These are phyloP conservation scores for Saccharomycopsis amapae DNA, from an alignment of 805 yeast species.

Conservation along the genomic window DNA sequence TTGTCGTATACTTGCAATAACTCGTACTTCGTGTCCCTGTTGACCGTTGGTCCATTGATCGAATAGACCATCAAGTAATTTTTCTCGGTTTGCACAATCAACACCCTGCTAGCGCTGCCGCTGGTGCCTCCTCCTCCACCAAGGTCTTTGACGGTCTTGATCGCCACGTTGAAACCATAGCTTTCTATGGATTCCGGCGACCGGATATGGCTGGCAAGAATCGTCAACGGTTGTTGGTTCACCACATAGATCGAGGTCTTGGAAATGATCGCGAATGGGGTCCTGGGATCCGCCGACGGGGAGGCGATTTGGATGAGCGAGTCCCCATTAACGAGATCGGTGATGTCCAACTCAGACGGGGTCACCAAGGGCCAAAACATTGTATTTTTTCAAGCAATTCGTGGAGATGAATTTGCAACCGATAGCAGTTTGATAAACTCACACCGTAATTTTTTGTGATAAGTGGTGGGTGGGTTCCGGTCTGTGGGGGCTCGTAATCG, in stretches of 20 bases:
- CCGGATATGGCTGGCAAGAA: conserved; percentile 32
- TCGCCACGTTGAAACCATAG: conserved; percentile 32
- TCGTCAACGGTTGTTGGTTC: conserved; percentile 30
- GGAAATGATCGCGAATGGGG: conserved; percentile 29
- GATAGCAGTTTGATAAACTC: neutral
- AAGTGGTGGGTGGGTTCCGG: neutral
- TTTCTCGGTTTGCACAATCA: conserved; percentile 32
- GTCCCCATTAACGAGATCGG: conserved; percentile 8
- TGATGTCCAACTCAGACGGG: conserved; percentile 18
- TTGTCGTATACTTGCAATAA: conserved; percentile 12
- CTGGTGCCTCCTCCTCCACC: conserved; percentile 23
- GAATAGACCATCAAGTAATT: conserved; percentile 35
- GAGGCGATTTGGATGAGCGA: conserved; percentile 6
- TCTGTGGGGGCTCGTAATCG: neutral
- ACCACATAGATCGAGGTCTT: conserved; percentile 27
- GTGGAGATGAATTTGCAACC: neutral
- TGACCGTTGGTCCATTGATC: conserved; percentile 12
- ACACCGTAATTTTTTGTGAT: neutral
- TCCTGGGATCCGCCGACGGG: neutral
- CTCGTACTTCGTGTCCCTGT: conserved; percentile 10
- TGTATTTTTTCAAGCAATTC: neutral
- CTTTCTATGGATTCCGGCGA: conserved; percentile 29
- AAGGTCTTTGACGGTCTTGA: conserved; percentile 24
- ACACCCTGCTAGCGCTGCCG: neutral
- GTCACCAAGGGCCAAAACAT: conserved; percentile 22